Evolutionary conservation across 2,329 filamentous ascomycete species (phyloP).

Genomic region (Fusarium denticulatum): DNA sequence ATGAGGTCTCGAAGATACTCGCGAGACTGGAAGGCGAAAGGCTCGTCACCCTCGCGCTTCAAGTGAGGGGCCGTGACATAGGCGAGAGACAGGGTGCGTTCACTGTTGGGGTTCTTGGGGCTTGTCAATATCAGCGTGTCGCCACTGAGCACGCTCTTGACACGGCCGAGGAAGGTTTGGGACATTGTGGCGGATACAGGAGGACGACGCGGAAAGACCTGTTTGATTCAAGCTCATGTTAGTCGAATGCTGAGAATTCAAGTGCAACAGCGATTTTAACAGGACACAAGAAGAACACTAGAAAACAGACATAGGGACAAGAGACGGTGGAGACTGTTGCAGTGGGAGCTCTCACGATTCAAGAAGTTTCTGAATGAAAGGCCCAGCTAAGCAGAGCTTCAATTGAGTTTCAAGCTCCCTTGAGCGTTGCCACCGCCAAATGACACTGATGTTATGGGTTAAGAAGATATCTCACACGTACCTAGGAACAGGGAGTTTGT

Average conservation of each 20-base stretch:
- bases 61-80: slow-evolving; percentile 91
- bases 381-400: slow-evolving; percentile 2
- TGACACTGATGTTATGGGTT: neutral
- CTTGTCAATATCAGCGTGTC: slow-evolving; percentile 89
- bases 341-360: neutral
- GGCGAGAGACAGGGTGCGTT: slow-evolving; percentile 88
- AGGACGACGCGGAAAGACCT: slow-evolving; percentile 38
- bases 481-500: slow-evolving; percentile 27
- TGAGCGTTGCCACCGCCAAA: slow-evolving; percentile 32
- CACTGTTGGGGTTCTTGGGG: slow-evolving; percentile 81
- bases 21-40: slow-evolving; percentile 91
- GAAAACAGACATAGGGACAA: neutral
- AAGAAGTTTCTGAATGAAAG: neutral
- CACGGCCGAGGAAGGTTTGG: slow-evolving; percentile 72
- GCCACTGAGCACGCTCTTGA: slow-evolving; percentile 94
- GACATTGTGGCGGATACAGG: slow-evolving; percentile 53
- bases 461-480: slow-evolving; percentile 34
- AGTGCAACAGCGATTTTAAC: neutral
- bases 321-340: neutral
- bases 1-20: slow-evolving; percentile 87
- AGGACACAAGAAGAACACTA: neutral
- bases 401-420: slow-evolving; percentile 23
- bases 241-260: slow-evolving; percentile 15
- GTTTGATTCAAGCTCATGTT: slow-evolving; percentile 11
- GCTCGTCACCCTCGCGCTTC: slow-evolving; percentile 89